Evolutionary conservation across 1,284 basidiomycete genomes (phyloP).

Genomic region (Rhodotorula sp.): DNA sequence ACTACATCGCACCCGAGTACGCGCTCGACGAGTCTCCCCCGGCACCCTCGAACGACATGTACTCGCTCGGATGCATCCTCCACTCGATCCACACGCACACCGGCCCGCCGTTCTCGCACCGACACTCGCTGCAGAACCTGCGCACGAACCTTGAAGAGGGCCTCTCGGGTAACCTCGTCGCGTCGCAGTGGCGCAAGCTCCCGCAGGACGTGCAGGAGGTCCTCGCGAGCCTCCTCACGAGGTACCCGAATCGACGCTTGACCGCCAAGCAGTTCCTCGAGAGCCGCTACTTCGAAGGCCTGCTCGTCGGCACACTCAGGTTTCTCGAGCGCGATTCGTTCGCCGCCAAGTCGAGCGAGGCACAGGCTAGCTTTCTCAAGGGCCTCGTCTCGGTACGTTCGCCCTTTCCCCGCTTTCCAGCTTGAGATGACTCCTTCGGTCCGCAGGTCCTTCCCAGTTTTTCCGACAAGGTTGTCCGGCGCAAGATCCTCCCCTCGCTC

Average conservation of each 20-base stretch:
- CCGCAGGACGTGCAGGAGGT: constrained; percentile 59
- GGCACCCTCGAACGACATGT: constrained; percentile 87
- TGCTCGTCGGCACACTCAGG: constrained; percentile 95
- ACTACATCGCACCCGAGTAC: constrained; percentile 96
- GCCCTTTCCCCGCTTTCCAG: background rate
- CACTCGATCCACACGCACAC: constrained; percentile 88
- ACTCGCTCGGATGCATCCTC: constrained; percentile 86
- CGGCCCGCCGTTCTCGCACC: constrained; percentile 81
- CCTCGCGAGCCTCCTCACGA: constrained; percentile 74
- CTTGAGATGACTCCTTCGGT: background rate
- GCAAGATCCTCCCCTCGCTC: constrained; percentile 93
- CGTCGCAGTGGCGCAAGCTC: constrained; percentile 45
- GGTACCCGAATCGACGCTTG: constrained; percentile 71
- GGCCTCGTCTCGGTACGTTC: constrained; percentile 27
- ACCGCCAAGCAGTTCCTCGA: constrained; percentile 67
- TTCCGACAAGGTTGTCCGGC: constrained; percentile 77
- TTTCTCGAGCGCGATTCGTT: constrained; percentile 96
- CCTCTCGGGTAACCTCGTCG: constrained; percentile 43
- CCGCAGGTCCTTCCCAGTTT: constrained; percentile 70
- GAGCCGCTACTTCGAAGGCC: constrained; percentile 85
- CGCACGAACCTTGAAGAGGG: constrained; percentile 73
- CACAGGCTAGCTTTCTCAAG: constrained; percentile 80
- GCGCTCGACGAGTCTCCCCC: constrained; percentile 79
- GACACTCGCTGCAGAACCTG: constrained; percentile 75
- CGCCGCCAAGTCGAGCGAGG: constrained; percentile 88